A percentile compares a stretch with the other conserved stretches of the same genome.
Conservation (phyloP, 768 basidiomycete genomes). For the Collybia nuda region DNA sequence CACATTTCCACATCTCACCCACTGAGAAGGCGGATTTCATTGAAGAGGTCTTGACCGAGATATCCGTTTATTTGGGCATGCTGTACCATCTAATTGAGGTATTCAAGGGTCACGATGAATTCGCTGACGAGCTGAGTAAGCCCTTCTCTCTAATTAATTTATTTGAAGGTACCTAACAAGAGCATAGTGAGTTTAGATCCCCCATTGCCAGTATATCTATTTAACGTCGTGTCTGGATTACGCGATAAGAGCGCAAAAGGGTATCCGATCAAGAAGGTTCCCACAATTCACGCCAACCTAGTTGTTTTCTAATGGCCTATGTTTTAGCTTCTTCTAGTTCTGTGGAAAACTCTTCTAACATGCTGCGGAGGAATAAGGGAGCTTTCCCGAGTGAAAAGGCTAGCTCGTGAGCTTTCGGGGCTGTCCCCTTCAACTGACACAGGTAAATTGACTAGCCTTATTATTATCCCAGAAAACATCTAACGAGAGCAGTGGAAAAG, state of each 20-base stretch:
- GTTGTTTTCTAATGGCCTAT: constrained; percentile 6
- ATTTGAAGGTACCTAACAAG: not conserved
- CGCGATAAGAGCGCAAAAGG: constrained; percentile 93
- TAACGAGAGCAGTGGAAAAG: constrained; percentile 42
- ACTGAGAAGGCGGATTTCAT: constrained; percentile 76
- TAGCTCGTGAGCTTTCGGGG: constrained; percentile 83
- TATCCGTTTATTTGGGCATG: constrained; percentile 93
- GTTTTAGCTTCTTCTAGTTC: constrained; percentile 77
- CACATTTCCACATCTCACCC: constrained; percentile 66
- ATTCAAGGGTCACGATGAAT: constrained; percentile 90
- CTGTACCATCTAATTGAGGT: constrained; percentile 94
- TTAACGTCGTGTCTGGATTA: constrained; percentile 85
- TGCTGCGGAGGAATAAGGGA: constrained; percentile 94
- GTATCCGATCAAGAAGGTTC: constrained; percentile 96
- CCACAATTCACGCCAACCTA: constrained; percentile 15
- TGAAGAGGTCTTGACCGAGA: constrained; percentile 90
- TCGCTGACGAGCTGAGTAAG: constrained; percentile 96
- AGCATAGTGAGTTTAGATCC: constrained; percentile 89
- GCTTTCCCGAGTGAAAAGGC: constrained; percentile 74
- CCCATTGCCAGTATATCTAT: constrained; percentile 89
- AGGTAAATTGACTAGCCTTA: constrained; percentile 20
- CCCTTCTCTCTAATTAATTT: not conserved
- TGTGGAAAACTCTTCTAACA: constrained; percentile 93
- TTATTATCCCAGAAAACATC: not conserved
- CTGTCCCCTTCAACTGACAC: constrained; percentile 58